Conservation (phyloP, 2,329 filamentous ascomycete genomes). For the Myriosclerotinia duriaeana region DNA sequence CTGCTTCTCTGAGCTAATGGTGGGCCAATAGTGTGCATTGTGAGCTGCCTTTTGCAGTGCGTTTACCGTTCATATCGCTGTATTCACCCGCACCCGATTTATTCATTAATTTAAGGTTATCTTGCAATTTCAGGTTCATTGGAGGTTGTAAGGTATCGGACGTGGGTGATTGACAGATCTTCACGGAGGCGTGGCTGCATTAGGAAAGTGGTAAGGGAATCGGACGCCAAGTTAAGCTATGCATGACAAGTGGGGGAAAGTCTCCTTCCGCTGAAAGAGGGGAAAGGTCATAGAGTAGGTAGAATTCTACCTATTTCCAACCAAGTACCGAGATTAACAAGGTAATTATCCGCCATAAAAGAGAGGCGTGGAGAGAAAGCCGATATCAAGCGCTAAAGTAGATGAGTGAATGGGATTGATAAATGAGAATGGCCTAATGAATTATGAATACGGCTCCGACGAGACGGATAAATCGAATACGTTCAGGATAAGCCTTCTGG, state of each 20-base stretch:
- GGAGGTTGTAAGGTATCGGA: background rate
- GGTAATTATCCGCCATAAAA: background rate
- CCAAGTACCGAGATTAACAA: slow-evolving; percentile 8
- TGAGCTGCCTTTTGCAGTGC: slow-evolving; percentile 16
- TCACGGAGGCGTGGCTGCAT: slow-evolving; percentile 8
- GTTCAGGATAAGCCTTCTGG: background rate
- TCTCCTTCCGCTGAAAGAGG: slow-evolving; percentile 14
- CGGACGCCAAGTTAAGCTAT: slow-evolving; percentile 10
- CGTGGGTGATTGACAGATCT: slow-evolving; percentile 14
- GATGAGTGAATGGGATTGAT: background rate
- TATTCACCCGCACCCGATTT: background rate
- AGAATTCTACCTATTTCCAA: background rate
- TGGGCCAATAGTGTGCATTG: background rate
- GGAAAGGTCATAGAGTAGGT: slow-evolving; percentile 9
- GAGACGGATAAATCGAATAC: background rate
- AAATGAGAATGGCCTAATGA: background rate
- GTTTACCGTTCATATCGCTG: slow-evolving; percentile 10
- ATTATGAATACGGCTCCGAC: background rate
- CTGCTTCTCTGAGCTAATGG: slow-evolving; percentile 22
- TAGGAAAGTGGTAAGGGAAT: slow-evolving; percentile 21
- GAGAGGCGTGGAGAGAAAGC: background rate
- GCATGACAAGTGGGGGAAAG: slow-evolving; percentile 5
- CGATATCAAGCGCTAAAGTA: background rate
- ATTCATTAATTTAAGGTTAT: slow-evolving; percentile 22
- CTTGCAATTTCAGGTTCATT: slow-evolving; percentile 8